These are phyloP conservation scores for Penicillium atrosanguineum DNA, from an alignment of 495 filamentous ascomycete species.

Conservation along the genomic window DNA sequence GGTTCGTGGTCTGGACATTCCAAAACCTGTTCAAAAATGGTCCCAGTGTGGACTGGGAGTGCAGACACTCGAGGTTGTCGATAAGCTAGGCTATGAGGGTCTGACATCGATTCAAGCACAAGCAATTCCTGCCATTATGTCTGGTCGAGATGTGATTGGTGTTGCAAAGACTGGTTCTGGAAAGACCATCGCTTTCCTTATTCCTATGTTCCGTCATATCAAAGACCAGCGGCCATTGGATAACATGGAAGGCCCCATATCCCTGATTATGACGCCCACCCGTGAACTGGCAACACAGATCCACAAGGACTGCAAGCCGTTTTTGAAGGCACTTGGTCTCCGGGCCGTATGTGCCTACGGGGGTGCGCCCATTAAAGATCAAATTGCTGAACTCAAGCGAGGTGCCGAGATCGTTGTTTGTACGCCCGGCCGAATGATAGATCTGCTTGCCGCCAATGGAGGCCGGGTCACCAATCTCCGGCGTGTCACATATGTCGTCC, in stretches of 20 bases:
- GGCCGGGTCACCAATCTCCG: slow-evolving; percentile 89
- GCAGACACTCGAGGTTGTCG: slow-evolving; percentile 85
- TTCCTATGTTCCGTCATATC: slow-evolving; percentile 98
- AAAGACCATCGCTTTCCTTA: slow-evolving; percentile 91
- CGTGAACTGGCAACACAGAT: slow-evolving; percentile 95
- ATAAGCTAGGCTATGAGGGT: slow-evolving; percentile 76
- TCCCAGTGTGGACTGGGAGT: slow-evolving; percentile 88
- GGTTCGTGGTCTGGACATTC: slow-evolving; percentile 78
- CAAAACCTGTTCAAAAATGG: slow-evolving; percentile 94
- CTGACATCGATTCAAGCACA: slow-evolving; percentile 95
- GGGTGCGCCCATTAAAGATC: slow-evolving; percentile 93
- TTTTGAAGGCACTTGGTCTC: slow-evolving; percentile 85
- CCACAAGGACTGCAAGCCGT: slow-evolving; percentile 89
- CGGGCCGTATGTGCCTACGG: slow-evolving; percentile 94
- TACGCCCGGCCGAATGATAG: slow-evolving; percentile 96
- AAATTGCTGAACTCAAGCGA: slow-evolving; percentile 93
- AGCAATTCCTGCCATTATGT: slow-evolving; percentile 93
- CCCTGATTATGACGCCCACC: slow-evolving; percentile 89
- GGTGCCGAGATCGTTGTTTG: slow-evolving; percentile 94
- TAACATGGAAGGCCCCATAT: slow-evolving; percentile 81
- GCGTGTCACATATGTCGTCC: slow-evolving; percentile 85
- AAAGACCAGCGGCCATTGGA: slow-evolving; percentile 87
- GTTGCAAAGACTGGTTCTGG: slow-evolving; percentile 97
- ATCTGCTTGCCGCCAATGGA: slow-evolving; percentile 87
- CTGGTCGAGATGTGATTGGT: slow-evolving; percentile 92